These are phyloP conservation scores for Phytophthora capsici DNA, from an alignment of 352 stramenopile genomes.

Conservation along the genomic window DNA sequence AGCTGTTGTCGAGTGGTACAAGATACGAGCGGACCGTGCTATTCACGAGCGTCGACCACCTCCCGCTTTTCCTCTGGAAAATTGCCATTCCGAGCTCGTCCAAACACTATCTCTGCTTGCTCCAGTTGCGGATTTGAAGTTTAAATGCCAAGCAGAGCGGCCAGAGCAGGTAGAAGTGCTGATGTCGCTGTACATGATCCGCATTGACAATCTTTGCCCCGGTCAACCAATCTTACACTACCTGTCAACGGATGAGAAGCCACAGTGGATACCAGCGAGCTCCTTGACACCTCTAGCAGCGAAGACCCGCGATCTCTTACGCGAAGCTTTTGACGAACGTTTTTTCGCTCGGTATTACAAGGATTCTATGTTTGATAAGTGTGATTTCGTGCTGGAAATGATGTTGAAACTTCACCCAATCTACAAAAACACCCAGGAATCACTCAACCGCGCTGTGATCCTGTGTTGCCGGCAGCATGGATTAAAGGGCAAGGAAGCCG, in stretches of 20 bases:
- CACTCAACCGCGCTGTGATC: constrained; percentile 5
- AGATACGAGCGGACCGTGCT: constrained; percentile 3
- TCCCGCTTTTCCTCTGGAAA: constrained; percentile 2
- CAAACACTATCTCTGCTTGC: constrained; percentile 5
- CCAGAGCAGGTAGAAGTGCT: neutral
- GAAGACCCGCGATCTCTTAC: constrained; percentile 10
- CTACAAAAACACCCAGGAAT: constrained; percentile 12
- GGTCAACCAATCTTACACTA: constrained; percentile 19
- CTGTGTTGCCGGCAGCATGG: constrained; percentile 14
- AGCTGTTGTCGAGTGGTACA: constrained; percentile 11
- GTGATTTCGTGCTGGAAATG: constrained; percentile 20
- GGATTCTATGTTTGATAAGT: constrained; percentile 1
- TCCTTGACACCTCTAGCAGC: constrained; percentile 5
- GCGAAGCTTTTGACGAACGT: constrained; percentile 8
- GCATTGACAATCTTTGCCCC: neutral
- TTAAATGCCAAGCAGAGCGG: neutral
- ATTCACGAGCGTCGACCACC: neutral
- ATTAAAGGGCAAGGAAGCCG: constrained; percentile 3
- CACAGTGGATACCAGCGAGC: constrained; percentile 19
- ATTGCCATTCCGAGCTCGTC: constrained; percentile 1
- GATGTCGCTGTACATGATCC: neutral
- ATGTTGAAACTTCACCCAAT: constrained; percentile 16
- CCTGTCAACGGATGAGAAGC: constrained; percentile 17
- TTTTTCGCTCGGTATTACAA: constrained; percentile 21
- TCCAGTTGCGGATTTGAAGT: constrained; percentile 2